phyloP scores from a whole-genome alignment of 2,329 filamentous ascomycete genomes.

The Talaromyces sp. region DNA sequence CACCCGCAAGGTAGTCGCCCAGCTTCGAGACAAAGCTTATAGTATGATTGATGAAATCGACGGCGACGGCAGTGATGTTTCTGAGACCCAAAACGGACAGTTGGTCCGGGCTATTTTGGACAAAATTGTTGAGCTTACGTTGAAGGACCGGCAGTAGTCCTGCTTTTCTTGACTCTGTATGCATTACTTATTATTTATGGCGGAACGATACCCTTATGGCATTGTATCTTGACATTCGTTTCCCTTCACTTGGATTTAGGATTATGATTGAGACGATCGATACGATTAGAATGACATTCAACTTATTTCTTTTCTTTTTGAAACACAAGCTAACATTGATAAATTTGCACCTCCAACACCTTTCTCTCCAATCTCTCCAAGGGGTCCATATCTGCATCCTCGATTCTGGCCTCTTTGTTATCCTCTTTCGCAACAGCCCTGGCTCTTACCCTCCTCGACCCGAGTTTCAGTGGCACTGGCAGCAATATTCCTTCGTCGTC shows the following conservation, averaged over 20 bases:
- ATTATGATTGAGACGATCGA: background rate
- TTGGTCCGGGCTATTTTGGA: conserved; percentile 64
- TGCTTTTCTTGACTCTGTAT: background rate
- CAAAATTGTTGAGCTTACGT: conserved; percentile 50
- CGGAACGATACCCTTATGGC: conserved; percentile 5
- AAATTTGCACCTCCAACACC: background rate
- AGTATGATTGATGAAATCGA: conserved; percentile 62
- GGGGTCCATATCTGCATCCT: background rate
- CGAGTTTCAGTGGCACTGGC: background rate
- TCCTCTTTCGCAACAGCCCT: background rate
- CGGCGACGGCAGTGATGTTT: conserved; percentile 24
- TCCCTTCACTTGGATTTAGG: background rate
- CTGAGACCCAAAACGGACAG: conserved; percentile 35
- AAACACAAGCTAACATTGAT: background rate
- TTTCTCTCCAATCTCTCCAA: background rate
- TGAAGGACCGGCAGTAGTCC: conserved; percentile 19
- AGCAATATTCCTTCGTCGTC: background rate
- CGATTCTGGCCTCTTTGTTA: background rate
- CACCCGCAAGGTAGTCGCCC: conserved; percentile 61
- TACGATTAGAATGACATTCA: background rate
- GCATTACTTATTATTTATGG: background rate
- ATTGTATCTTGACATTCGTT: background rate
- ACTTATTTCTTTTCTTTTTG: background rate
- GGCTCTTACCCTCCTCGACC: background rate
- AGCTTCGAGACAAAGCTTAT: conserved; percentile 60